These are phyloP conservation scores for Solioccasus polychromus DNA, from an alignment of 768 basidiomycete species.

Conservation along the genomic window DNA sequence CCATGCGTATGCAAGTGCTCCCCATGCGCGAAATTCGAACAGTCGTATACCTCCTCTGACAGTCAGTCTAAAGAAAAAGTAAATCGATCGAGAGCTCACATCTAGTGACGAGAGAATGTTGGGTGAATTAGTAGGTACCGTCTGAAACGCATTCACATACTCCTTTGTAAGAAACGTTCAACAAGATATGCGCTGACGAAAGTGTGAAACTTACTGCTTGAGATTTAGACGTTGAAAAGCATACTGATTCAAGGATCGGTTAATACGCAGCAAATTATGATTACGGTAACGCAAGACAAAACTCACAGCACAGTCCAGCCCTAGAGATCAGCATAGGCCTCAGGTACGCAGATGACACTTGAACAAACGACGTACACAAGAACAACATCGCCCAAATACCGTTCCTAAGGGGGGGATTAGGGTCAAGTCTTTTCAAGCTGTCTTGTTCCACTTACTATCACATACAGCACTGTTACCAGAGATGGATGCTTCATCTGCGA, in stretches of 20 bases:
- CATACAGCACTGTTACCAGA: constrained; percentile 24
- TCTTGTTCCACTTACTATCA: constrained; percentile 17
- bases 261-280: too few species aligned
- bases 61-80: background rate
- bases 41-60: constrained; percentile 20
- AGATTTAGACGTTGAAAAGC: constrained; percentile 17
- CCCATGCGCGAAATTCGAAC: constrained; percentile 33
- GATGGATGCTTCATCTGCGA: constrained; percentile 26
- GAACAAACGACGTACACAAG: constrained; percentile 20
- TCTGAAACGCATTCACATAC: constrained; percentile 13
- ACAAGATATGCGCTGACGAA: background rate
- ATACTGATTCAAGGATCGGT: constrained; percentile 12
- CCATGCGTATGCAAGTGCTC: constrained; percentile 30
- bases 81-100: constrained; percentile 12
- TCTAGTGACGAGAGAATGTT: constrained; percentile 6
- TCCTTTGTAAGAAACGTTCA: constrained; percentile 17
- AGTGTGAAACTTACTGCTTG: constrained; percentile 11
- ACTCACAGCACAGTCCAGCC: constrained; percentile 20
- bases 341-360: background rate
- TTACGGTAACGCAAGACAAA: background rate
- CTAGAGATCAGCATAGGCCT: constrained; percentile 7
- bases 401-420: constrained; percentile 22
- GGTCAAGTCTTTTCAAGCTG: background rate
- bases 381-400: constrained; percentile 30
- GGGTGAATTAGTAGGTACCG: background rate